phyloP scores from a whole-genome alignment of 2,329 filamentous ascomycete species.

The Bipolaris victoriae region DNA sequence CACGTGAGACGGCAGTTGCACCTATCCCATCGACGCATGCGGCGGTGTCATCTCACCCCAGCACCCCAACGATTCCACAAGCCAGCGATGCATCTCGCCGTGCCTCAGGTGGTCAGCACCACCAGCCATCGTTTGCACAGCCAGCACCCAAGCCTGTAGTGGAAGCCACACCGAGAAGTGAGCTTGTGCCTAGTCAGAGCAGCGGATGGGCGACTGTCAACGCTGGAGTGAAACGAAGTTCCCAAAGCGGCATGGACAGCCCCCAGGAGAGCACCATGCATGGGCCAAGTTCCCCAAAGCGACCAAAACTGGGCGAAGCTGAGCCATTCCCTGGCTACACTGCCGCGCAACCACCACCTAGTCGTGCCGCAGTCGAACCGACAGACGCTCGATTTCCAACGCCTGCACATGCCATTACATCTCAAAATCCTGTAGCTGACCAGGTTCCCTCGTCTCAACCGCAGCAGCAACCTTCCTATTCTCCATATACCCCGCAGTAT shows the following conservation, averaged over 20 bases:
- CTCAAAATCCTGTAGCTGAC: conserved; percentile 41
- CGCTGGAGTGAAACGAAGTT: conserved; percentile 49
- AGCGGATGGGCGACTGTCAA: conserved; percentile 56
- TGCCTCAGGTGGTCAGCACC: conserved; percentile 5
- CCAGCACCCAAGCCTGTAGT: conserved; percentile 13
- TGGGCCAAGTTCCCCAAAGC: conserved; percentile 52
- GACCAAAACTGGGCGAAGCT: conserved; percentile 51
- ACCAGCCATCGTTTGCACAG: conserved; percentile 8
- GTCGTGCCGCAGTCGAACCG: conserved; percentile 26
- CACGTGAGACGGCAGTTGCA: conserved; percentile 5
- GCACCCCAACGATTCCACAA: neutral
- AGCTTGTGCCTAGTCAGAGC: conserved; percentile 24
- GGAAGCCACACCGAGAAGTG: conserved; percentile 28
- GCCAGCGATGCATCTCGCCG: conserved; percentile 1
- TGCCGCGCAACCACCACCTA: conserved; percentile 11
- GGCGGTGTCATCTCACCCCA: neutral
- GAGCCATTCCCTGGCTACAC: conserved; percentile 45
- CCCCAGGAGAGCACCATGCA: conserved; percentile 32
- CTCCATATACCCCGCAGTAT: conserved; percentile 40
- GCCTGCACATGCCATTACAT: conserved; percentile 28
- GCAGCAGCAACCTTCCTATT: conserved; percentile 30
- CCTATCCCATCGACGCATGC: conserved; percentile 1
- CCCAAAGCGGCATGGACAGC: conserved; percentile 45
- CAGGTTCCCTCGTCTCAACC: conserved; percentile 32
- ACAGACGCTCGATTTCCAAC: conserved; percentile 25